A percentile compares a stretch with the other conserved stretches of the same genome.
Evolutionary conservation across 1,284 basidiomycete species (phyloP).

Genomic region (Leccinum fuscescens): DNA sequence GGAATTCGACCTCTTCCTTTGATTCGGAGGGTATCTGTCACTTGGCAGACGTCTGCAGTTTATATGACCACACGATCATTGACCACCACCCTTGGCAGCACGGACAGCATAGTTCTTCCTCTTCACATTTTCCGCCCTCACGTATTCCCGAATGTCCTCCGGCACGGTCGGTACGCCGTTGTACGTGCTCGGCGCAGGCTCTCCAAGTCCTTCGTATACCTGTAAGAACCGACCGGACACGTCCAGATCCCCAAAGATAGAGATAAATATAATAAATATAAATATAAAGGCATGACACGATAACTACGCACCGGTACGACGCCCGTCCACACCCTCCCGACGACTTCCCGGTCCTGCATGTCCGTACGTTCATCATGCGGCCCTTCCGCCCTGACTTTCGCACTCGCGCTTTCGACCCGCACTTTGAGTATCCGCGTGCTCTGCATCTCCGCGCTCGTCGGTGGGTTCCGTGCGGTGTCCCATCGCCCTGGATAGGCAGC

Average conservation of each 20-base stretch:
- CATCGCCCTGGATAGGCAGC: constrained; percentile 24
- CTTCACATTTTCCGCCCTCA: constrained; percentile 24
- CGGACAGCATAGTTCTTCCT: constrained; percentile 23
- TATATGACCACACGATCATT: background rate
- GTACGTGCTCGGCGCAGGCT: constrained; percentile 25
- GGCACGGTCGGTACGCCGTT: constrained; percentile 20
- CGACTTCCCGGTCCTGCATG: constrained; percentile 14
- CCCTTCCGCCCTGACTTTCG: constrained; percentile 25
- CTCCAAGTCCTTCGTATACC: constrained; percentile 29
- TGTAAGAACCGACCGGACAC: background rate
- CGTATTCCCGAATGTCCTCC: constrained; percentile 21
- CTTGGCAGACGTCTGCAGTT: background rate
- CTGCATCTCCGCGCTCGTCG: constrained; percentile 25
- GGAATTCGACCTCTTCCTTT: background rate
- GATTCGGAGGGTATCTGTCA: background rate
- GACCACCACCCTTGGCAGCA: constrained; percentile 15
- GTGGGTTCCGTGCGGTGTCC: constrained; percentile 26
- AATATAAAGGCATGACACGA: background rate
- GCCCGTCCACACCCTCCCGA: constrained; percentile 25
- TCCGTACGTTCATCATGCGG: constrained; percentile 25
- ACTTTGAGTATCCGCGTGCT: constrained; percentile 27
- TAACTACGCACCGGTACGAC: constrained; percentile 22
- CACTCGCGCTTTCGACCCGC: constrained; percentile 21
- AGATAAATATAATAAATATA: background rate
- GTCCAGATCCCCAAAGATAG: background rate